A percentile compares a stretch with the other conserved stretches of the same genome.
Evolutionary conservation across 2,329 filamentous ascomycete genomes (phyloP).

Genomic region (Alternaria incomplexa): DNA sequence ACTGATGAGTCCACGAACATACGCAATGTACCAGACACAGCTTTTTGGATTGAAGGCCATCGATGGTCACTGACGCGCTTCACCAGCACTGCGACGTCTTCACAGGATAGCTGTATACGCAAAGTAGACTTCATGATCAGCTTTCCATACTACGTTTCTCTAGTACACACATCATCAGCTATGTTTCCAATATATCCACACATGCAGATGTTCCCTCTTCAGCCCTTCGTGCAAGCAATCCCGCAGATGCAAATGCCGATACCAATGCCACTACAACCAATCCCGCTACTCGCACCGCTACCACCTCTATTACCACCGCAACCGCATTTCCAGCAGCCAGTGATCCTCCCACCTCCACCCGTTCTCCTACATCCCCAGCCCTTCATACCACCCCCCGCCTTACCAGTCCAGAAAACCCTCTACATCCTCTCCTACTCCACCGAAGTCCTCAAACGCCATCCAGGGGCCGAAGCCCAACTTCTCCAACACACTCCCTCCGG

Average conservation of each 20-base stretch:
- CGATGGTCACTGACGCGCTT: background rate
- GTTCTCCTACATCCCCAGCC: background rate
- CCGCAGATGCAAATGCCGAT: background rate
- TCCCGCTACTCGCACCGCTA: background rate
- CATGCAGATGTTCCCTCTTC: background rate
- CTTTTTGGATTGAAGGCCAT: background rate
- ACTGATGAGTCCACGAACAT: background rate
- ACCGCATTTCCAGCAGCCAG: background rate
- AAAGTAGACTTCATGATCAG: background rate
- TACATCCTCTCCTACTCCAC: constrained; percentile 5
- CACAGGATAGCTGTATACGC: background rate
- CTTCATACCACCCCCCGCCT: background rate
- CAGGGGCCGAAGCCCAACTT: background rate
- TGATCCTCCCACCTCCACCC: background rate
- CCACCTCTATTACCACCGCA: background rate
- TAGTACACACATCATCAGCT: background rate
- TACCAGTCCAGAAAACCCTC: background rate
- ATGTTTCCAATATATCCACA: background rate
- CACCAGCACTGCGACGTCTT: background rate
- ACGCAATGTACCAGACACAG: background rate
- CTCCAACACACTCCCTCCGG: background rate
- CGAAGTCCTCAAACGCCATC: background rate
- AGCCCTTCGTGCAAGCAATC: background rate
- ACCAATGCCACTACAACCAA: background rate
- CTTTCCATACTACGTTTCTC: background rate